Percentiles rank a stretch among this genome's conserved stretches.
These are phyloP conservation scores for Thinopyrum elongatum DNA, from an alignment of 176 grass and related monocot species.

Conservation along the genomic window DNA sequence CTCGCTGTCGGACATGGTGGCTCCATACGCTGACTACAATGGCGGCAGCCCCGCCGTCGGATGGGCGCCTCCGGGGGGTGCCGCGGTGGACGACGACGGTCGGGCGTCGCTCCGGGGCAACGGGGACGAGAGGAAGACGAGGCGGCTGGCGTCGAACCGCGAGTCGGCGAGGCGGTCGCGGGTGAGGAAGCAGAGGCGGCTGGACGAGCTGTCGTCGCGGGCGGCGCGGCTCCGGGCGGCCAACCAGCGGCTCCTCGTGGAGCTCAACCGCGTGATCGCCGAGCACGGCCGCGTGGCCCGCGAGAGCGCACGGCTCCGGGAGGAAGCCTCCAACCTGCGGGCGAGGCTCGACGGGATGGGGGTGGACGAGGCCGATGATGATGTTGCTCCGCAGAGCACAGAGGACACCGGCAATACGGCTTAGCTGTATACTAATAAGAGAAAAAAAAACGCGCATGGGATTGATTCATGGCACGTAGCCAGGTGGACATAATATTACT, in stretches of 20 bases:
- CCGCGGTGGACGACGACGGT: neutral
- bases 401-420: conserved; percentile 10
- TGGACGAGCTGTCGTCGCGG: conserved; percentile 56
- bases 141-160: conserved; percentile 77
- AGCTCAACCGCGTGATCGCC: conserved; percentile 55
- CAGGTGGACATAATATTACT: neutral
- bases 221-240: conserved; percentile 47
- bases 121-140: conserved; percentile 63
- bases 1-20: neutral
- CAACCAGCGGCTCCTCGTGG: conserved; percentile 66
- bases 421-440: neutral
- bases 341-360: conserved; percentile 46
- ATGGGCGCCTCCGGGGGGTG: neutral
- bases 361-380: conserved; percentile 1
- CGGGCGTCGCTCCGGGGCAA: neutral
- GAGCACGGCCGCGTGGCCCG: conserved; percentile 28
- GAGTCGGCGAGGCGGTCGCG: conserved; percentile 81
- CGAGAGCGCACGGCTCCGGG: conserved; percentile 59
- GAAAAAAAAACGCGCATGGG: neutral
- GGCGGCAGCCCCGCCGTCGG: neutral
- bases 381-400: neutral
- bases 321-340: conserved; percentile 54
- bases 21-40: conserved; percentile 19
- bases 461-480: neutral
- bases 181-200: conserved; percentile 77